Evolutionary conservation across 768 basidiomycete species (phyloP).

Genomic region (Artomyces pyxidatus): DNA sequence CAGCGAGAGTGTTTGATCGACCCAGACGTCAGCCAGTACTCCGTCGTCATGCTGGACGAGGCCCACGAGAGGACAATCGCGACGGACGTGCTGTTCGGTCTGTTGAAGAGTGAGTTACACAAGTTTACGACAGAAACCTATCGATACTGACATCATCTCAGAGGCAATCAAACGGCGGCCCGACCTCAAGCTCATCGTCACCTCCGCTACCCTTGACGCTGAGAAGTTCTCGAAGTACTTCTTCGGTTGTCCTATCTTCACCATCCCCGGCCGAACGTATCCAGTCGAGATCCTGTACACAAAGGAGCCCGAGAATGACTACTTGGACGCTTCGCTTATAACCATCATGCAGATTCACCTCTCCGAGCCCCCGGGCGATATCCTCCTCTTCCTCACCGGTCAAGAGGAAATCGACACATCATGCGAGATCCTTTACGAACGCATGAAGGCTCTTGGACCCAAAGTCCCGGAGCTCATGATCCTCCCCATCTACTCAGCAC

Average conservation of each 20-base stretch:
- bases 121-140: background rate
- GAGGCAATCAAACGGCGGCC: constrained; percentile 93
- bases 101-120: constrained; percentile 75
- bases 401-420: constrained; percentile 98
- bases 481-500: constrained; percentile 94
- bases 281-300: constrained; percentile 98
- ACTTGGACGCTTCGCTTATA: constrained; percentile 95
- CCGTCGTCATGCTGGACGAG: constrained; percentile 97
- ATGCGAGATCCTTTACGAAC: constrained; percentile 95
- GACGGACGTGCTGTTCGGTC: constrained; percentile 96
- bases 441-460: constrained; percentile 98
- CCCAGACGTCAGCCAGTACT: constrained; percentile 87
- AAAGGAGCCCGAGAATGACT: constrained; percentile 96
- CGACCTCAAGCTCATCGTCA: constrained; percentile 96
- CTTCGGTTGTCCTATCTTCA: constrained; percentile 97
- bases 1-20: constrained; percentile 96
- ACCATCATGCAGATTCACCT: constrained; percentile 99
- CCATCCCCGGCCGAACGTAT: constrained; percentile 98
- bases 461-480: constrained; percentile 97
- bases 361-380: constrained; percentile 93
- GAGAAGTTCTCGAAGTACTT: constrained; percentile 99
- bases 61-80: constrained; percentile 97
- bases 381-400: constrained; percentile 95
- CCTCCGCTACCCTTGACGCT: constrained; percentile 97
- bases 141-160: constrained; percentile 28